Evolutionary conservation across 2,329 filamentous ascomycete genomes (phyloP).

Genomic region (Exophiala dermatitidis): DNA sequence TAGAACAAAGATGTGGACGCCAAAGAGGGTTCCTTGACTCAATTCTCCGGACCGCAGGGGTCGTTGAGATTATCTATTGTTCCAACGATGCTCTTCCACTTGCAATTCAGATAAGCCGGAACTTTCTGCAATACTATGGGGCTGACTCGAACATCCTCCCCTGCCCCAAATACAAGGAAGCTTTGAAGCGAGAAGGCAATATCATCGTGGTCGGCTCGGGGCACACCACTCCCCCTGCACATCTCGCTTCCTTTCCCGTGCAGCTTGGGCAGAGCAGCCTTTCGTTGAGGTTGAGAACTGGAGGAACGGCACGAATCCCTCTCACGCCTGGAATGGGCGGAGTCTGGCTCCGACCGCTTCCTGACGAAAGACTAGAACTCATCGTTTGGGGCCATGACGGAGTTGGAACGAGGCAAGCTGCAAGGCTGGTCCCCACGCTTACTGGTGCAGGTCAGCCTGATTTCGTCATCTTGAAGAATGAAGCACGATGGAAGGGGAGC

Average conservation of each 20-base stretch:
- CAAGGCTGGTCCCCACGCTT: slow-evolving; percentile 48
- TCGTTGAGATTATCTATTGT: slow-evolving; percentile 25
- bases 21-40: slow-evolving; percentile 50
- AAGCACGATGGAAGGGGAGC: slow-evolving; percentile 45
- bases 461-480: slow-evolving; percentile 45
- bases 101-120: slow-evolving; percentile 50
- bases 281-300: slow-evolving; percentile 15
- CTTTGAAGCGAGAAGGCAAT: slow-evolving; percentile 35
- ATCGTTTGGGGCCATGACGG: slow-evolving; percentile 50
- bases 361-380: slow-evolving; percentile 45
- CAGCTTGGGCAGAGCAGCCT: slow-evolving; percentile 16
- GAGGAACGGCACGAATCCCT: slow-evolving; percentile 27
- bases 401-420: slow-evolving; percentile 43
- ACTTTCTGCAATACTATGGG: slow-evolving; percentile 52
- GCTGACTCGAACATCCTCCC: slow-evolving; percentile 43
- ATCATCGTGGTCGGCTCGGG: slow-evolving; percentile 35
- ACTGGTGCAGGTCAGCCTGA: slow-evolving; percentile 54
- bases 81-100: slow-evolving; percentile 30
- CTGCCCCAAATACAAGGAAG: slow-evolving; percentile 1
- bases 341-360: slow-evolving; percentile 46
- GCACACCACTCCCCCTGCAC: slow-evolving; percentile 20
- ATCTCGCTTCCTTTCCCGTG: slow-evolving; percentile 29
- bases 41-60: slow-evolving; percentile 41
- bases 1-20: slow-evolving; percentile 36
- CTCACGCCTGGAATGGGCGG: slow-evolving; percentile 40